Conservation (phyloP, 805 yeast species). For the Martiniozyma abietophila region DNA sequence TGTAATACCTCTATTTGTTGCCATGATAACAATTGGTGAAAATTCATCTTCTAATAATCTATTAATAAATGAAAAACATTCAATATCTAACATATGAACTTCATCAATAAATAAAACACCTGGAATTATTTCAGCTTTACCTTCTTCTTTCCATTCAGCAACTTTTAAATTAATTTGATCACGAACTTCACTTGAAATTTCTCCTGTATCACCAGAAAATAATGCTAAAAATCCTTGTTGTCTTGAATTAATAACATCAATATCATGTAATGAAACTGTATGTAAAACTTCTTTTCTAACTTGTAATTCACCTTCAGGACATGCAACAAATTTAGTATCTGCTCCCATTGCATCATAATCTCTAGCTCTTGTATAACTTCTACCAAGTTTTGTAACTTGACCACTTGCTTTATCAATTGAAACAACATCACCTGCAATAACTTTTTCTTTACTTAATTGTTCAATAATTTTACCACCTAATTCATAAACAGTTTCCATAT, state of each 20-base stretch:
- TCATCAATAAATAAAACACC: constrained; percentile 97
- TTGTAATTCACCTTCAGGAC: constrained; percentile 98
- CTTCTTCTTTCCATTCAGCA: constrained; percentile 95
- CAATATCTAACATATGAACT: constrained; percentile 97
- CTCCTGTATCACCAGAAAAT: constrained; percentile 82
- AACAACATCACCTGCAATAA: constrained; percentile 91
- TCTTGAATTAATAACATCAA: constrained; percentile 92
- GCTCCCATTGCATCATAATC: constrained; percentile 98
- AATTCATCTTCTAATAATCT: constrained; percentile 86
- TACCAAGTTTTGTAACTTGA: constrained; percentile 91
- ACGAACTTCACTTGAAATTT: constrained; percentile 86
- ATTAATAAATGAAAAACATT: constrained; percentile 89
- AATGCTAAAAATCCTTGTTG: constrained; percentile 60
- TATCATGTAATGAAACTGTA: constrained; percentile 92
- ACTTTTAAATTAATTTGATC: constrained; percentile 47
- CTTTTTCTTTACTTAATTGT: constrained; percentile 88
- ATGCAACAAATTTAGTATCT: constrained; percentile 77
- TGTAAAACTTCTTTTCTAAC: constrained; percentile 97
- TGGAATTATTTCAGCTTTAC: constrained; percentile 94
- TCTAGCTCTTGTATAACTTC: constrained; percentile 98
- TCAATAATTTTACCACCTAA: constrained; percentile 49
- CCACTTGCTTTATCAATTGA: constrained; percentile 98
- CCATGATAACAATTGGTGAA: constrained; percentile 92
- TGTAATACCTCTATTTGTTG: constrained; percentile 92
- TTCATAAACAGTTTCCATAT: constrained; percentile 81